Evolutionary conservation across 2,329 filamentous ascomycete genomes (phyloP), one percentile per base, ranked within the genome.

Genomic region (Septoria petroselini): DNA sequence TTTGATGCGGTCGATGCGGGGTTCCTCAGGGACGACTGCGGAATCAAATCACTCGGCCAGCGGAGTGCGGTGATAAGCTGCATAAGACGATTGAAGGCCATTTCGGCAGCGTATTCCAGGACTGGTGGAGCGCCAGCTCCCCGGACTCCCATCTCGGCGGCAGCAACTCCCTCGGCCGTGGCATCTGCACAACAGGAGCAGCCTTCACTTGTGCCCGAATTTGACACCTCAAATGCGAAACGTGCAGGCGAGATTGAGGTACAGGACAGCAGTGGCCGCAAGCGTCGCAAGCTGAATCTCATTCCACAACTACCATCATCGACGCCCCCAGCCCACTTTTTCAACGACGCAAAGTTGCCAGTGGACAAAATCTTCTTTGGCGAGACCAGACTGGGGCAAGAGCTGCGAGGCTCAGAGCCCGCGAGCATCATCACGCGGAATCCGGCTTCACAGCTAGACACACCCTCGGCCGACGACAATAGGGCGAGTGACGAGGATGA

Each of bases 1-100:
- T 71, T 91, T n/a, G 53, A 41, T 1, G 80, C 77, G 18, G 72
- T 77, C 27, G 68, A 78, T 17, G 71, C 72, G 31, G 55, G 63
- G 2, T 69, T 72, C 1, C 68, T 82, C 11, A 67, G 73, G 9
- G 74, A 82, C 27, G 78, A 79, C 5, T 72, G 88, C 14, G 77
- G 74, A 1, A 71, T 91, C 47, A 76, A 67, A 31, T 73, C 76
- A 3, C 67, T 82, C 15, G 79, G 78, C 2, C 80, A 85, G 54
- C 78, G 81, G 50, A 71, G 73, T 37, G 77, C 76, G 1, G 66
- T 93, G 2, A 70, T 75, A 11, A 71, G 76, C 52, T 81, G 80
- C 7, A 79, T 91, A 48, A 59, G 72, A 2, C 70, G 75, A 25
- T 73, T 91, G 61, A 62, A 23, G 69, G 55, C 7, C 7, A 41